Evolutionary conservation across 768 basidiomycete species (phyloP).

Genomic region (Kwoniella heveanensis): DNA sequence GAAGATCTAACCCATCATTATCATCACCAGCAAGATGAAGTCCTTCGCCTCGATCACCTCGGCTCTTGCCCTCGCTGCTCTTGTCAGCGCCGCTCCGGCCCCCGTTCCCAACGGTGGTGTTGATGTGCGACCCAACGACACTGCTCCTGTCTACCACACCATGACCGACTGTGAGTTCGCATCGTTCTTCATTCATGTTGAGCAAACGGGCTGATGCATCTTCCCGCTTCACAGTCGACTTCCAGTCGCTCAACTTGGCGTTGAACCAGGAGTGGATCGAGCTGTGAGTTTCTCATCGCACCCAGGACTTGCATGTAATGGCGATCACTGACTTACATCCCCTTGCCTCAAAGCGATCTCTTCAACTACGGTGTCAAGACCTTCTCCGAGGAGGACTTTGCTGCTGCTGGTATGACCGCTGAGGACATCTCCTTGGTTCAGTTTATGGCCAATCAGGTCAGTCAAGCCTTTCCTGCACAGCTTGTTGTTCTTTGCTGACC

Average conservation of each 20-base stretch:
- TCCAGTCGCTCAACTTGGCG: slow-evolving; percentile 63
- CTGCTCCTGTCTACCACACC: slow-evolving; percentile 49
- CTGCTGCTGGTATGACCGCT: slow-evolving; percentile 61
- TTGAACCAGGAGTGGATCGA: slow-evolving; percentile 70
- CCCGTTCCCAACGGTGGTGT: slow-evolving; percentile 48
- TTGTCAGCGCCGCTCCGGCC: slow-evolving; percentile 45
- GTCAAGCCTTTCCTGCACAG: neutral
- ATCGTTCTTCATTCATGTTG: neutral
- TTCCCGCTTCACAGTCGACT: slow-evolving; percentile 57
- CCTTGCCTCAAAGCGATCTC: slow-evolving; percentile 58
- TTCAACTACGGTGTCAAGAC: slow-evolving; percentile 64
- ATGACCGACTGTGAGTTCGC: slow-evolving; percentile 47
- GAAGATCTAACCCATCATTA: too few relatives aligned
- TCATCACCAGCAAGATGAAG: slow-evolving; percentile 6
- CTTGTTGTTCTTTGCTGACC: slow-evolving; percentile 46
- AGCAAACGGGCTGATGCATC: too few relatives aligned
- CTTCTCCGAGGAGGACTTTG: slow-evolving; percentile 65
- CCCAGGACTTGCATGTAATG: too few relatives aligned
- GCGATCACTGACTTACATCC: slow-evolving; percentile 35
- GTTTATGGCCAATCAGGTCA: slow-evolving; percentile 61
- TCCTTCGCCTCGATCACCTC: slow-evolving; percentile 22
- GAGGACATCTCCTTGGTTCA: slow-evolving; percentile 64
- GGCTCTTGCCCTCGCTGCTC: slow-evolving; percentile 24
- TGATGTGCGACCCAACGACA: slow-evolving; percentile 51
- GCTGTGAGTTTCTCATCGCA: too few relatives aligned